Base-by-base conservation (phyloP, 2,329 filamentous ascomycete species). In the Aspergillus cejpii region DNA sequence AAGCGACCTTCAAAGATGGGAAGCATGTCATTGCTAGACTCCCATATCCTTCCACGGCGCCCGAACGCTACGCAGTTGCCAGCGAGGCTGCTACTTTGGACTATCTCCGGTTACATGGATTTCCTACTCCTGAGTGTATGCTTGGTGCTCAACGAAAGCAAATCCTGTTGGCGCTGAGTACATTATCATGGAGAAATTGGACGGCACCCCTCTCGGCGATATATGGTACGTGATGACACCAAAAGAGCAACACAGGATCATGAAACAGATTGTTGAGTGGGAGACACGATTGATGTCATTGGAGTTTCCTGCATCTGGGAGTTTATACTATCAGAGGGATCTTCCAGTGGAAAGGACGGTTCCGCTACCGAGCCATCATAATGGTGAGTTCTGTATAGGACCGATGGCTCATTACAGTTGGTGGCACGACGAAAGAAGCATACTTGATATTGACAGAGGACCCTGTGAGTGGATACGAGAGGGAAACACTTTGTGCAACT, bases 21-120 rank as follows among this genome's bases (percentile, higher is more conserved):
- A 45, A 43, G 2, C 51, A 47, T 23, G 43, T 67, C 23, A 37
- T 68, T 34, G 62, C 58, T 5, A 55, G 63, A 31, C 38, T 68
- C 2, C 65, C 64, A 2, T 67, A 67, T 44, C 60, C 60, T 3
- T 53, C 48, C 5, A 60, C 58, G 10, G 38, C n/a, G 15, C 46
- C 46, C 10, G 34, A 45, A 12, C 39, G 36, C 29, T 39, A 45
- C 23, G 27, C 45, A 2, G 29, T 48, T n/a, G 36, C 42, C 4
- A 50, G 45, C 33, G 40, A 50, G 10, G 45, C 33, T 10, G 48
- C 45, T 11, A 48, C 48, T 12, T n/a, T 50, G 31, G 43, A 43
- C 33, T 50, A 45, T 44, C 31, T 50, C 6, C 45, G 48, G 3
- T 27, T 41, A 6, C 39, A 50, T 36, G 42, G 43, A 2, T 23